Evolutionary conservation across 2,329 filamentous ascomycete genomes (phyloP), one percentile per base, ranked within the genome.

Genomic region (Fusarium subtropicale): DNA sequence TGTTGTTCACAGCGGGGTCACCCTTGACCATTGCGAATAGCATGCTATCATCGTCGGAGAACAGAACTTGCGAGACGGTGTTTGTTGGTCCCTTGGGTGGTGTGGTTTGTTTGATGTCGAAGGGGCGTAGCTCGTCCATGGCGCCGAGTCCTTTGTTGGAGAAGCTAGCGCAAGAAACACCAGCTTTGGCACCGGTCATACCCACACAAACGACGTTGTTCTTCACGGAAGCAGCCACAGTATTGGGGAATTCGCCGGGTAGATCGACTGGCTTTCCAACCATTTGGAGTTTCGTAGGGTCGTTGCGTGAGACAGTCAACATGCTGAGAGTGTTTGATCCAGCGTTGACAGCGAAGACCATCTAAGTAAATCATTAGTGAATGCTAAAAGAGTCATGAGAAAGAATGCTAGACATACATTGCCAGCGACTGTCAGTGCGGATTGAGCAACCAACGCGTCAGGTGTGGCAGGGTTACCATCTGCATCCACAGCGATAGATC

Each of bases 11-110:
- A 0, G 79, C 69, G 0, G 85, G 85, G 56, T 89, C 81, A 2
- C 88, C 88, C 76, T 91, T 91, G 41, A 90, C 87, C 2, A 85
- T 88, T 0, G 85, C 81, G 52, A 86, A 82, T 1, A 91, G 78
- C 3, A 77, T 81, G 0, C 74, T 78, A 64, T 87, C 82, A 54
- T 90, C 87, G 0, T 76, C 76, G 1, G 85, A 87, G 77, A 90
- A 90, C 74, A 89, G 86, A 0, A 84, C 80, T 10, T 90, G 87
- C 0, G 88, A 89, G 4, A 90, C 81, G 0, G 86, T 89, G 75
- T 89, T 88, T 3, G 79, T 76, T 0, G 88, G 87, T 0, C 88
- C 88, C 0, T 79, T 75, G 0, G 89, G 87, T 0, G 89, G 88
- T 0, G 85, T 89, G 0, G 82, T 83, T 72, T 90, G 88, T 2